Conservation (phyloP, 495 filamentous ascomycete genomes). For the Thozetella sp. region DNA sequence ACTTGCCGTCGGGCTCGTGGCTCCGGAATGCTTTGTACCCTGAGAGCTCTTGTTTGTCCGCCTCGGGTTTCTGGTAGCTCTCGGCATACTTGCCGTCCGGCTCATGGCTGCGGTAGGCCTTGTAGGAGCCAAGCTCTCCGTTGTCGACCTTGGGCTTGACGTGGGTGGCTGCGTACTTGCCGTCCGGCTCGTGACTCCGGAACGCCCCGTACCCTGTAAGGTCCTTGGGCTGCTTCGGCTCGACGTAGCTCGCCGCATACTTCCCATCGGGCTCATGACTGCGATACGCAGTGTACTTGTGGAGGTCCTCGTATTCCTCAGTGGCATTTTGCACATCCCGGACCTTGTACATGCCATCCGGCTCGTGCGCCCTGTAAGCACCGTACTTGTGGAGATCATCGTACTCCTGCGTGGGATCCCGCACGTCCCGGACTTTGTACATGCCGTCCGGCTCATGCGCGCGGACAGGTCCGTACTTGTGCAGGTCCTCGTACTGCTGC, state of each 20-base stretch:
- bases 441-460: conserved; percentile 11
- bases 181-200: conserved; percentile 18
- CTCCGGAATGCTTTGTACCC: conserved; percentile 21
- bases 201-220: background rate
- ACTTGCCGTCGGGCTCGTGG: conserved; percentile 20
- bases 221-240: background rate
- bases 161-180: conserved; percentile 11
- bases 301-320: conserved; percentile 20
- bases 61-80: conserved; percentile 5
- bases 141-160: background rate
- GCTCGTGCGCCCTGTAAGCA: conserved; percentile 30
- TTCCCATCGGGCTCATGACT: conserved; percentile 6
- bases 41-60: conserved; percentile 20
- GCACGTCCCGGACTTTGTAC: conserved; percentile 3
- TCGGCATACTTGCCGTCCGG: conserved; percentile 17
- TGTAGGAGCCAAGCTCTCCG: conserved; percentile 7
- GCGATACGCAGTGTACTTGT: conserved; percentile 18
- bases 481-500: conserved; percentile 7
- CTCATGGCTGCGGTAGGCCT: conserved; percentile 13
- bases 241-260: conserved; percentile 1
- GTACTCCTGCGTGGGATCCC: conserved; percentile 6
- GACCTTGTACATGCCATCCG: conserved; percentile 22
- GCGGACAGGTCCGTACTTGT: conserved; percentile 11
- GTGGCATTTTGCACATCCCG: conserved; percentile 11
- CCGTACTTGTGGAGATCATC: conserved; percentile 26